These are phyloP conservation scores for Pyronema omphalodes DNA, from an alignment of 495 filamentous ascomycete genomes.

Conservation along the genomic window DNA sequence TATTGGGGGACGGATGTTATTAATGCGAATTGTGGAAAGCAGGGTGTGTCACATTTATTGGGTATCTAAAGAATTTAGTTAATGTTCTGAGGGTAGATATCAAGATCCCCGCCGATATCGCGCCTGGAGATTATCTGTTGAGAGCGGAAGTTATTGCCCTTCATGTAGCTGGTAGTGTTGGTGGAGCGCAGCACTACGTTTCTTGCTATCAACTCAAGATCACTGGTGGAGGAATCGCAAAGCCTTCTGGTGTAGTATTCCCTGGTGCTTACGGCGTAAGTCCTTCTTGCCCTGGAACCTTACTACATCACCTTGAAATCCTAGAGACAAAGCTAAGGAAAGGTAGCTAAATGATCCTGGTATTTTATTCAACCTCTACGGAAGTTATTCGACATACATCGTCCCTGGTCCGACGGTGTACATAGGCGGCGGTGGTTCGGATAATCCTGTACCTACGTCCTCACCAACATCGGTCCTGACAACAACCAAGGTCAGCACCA, in stretches of 20 bases:
- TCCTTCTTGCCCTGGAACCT: not conserved
- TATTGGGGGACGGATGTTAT: conserved; percentile 31
- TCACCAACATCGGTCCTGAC: not conserved
- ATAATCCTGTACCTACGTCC: not conserved
- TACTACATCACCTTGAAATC: not conserved
- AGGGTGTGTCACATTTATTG: conserved; percentile 13
- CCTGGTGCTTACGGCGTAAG: conserved; percentile 30
- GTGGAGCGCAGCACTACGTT: conserved; percentile 33
- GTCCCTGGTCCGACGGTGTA: conserved; percentile 39
- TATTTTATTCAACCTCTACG: conserved; percentile 31
- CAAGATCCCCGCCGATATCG: conserved; percentile 30
- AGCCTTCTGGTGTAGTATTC: conserved; percentile 27
- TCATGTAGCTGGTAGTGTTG: conserved; percentile 26
- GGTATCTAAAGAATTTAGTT: not conserved
- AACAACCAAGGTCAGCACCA: conserved; percentile 19
- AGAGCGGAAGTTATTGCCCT: conserved; percentile 36
- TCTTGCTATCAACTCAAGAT: conserved; percentile 31
- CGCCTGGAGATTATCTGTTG: conserved; percentile 35
- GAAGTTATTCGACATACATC: conserved; percentile 26
- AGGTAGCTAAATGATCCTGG: conserved; percentile 36
- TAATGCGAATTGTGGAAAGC: conserved; percentile 33
- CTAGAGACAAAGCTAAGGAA: conserved; percentile 33
- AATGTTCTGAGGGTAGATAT: conserved; percentile 11
- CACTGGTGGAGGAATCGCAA: conserved; percentile 18
- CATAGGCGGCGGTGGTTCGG: conserved; percentile 21